Conservation (phyloP, 805 yeast genomes). For the Ogataea pini region DNA sequence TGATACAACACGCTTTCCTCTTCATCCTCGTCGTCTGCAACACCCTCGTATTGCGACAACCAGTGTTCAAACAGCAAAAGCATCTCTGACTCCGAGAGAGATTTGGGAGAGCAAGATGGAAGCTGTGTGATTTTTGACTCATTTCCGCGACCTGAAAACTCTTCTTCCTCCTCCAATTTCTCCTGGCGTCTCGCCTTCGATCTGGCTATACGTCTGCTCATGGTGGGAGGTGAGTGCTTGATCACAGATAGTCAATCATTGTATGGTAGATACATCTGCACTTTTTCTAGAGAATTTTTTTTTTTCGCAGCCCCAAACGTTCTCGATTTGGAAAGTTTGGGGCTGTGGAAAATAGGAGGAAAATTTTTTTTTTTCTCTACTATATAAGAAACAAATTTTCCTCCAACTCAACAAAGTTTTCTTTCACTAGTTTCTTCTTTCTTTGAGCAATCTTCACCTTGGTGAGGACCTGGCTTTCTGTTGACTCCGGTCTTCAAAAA, state of each 20-base stretch:
- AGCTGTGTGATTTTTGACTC: conserved; percentile 7
- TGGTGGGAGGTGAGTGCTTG: not conserved
- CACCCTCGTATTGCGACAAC: conserved; percentile 29
- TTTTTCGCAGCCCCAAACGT: conserved; percentile 10
- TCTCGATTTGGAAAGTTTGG: conserved; percentile 6
- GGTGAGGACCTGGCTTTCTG: conserved; percentile 28
- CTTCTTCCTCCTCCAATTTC: conserved; percentile 13
- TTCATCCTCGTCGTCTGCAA: conserved; percentile 20
- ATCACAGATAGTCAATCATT: too few relatives aligned
- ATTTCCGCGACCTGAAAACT: conserved; percentile 11
- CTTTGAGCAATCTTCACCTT: conserved; percentile 44
- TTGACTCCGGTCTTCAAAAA: conserved; percentile 14
- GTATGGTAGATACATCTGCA: not conserved
- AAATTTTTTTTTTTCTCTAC: not conserved
- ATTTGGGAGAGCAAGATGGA: conserved; percentile 8
- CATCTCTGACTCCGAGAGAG: conserved; percentile 39
- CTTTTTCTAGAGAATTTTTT: not conserved
- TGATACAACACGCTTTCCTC: conserved; percentile 36
- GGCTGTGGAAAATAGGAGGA: not conserved
- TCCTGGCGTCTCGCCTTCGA: conserved; percentile 29
- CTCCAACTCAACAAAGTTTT: conserved; percentile 3
- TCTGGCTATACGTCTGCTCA: conserved; percentile 39
- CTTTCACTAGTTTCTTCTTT: conserved; percentile 10
- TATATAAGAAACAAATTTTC: conserved; percentile 1
- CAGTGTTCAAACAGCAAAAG: conserved; percentile 33